Evolutionary conservation across 306 rosid genomes (phyloP).

Genomic region (Casuarina cunninghamiana): DNA sequence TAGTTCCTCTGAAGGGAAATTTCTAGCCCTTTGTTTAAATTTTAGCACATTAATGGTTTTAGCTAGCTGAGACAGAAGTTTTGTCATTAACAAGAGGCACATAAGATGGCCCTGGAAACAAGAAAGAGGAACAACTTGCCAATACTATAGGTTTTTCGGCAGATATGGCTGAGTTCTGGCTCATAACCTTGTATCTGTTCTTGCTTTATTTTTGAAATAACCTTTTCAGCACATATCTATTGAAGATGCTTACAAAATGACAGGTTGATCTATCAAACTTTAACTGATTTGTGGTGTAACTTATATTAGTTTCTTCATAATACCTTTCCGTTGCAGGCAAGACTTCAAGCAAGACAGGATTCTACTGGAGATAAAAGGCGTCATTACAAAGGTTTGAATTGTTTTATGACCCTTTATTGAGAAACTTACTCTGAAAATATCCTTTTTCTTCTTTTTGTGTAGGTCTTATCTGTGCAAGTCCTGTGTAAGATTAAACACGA

Average conservation of each 20-base stretch:
- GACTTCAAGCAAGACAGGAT: constrained; percentile 89
- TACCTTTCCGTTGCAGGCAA: constrained; percentile 51
- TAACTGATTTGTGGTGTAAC: neutral
- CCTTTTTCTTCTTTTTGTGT: neutral
- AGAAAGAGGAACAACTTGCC: neutral
- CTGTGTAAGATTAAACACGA: constrained; percentile 3
- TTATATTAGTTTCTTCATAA: neutral
- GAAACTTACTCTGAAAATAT: constrained; percentile 6
- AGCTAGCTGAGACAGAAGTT: neutral
- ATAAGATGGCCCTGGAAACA: neutral
- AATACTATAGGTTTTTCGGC: neutral
- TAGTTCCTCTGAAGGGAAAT: neutral
- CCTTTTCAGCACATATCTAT: neutral
- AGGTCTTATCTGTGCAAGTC: neutral
- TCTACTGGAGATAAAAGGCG: constrained; percentile 69
- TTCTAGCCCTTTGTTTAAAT: neutral
- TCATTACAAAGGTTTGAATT: constrained; percentile 69
- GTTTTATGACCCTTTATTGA: constrained; percentile 17
- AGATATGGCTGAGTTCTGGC: neutral
- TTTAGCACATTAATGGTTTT: constrained; percentile 12
- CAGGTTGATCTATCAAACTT: neutral
- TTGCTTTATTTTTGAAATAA: neutral
- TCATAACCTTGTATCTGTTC: neutral
- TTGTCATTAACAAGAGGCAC: neutral
- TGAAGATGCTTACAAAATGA: neutral